Base-by-base conservation (phyloP, 208 protist species). In the Wallacemonas sp. region DNA sequence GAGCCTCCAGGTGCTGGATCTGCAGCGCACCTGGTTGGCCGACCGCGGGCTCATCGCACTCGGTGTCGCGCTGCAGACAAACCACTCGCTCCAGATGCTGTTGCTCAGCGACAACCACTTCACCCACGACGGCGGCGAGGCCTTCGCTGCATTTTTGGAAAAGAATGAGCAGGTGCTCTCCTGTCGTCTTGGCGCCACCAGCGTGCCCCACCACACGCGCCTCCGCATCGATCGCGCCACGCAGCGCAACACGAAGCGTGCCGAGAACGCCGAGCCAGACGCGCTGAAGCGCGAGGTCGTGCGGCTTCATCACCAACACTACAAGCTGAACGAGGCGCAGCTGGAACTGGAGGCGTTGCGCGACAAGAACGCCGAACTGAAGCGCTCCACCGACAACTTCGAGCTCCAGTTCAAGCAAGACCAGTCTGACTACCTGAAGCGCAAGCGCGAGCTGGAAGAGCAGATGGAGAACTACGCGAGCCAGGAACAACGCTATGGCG, bases 321-420 rank as follows among this genome's bases (percentile, higher is more conserved):
- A 94, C 72, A 96, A 96, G 72, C 75, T 96, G 8, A 74, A 91
- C 21, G 92, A 96, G 81, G 86, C 92, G 17, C 75, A 80, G 27
- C 38, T 77, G 21, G 88, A 94, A 76, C 71, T 95, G 44, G 86
- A 92, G 48, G 63, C 70, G 24, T 61, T 92, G 64, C 84, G 75
- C 24, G 70, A 88, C 32, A 83, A 72, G 56, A 89, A 82, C 55
- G 49, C 68, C 14, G 85, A 93, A 26, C 47, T 94, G 19, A 85
- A 93, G 63, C 78, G 84, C 26, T 73, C 85, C 1, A 65, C 66
- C 19, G 92, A 96, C 27, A 68, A 81, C 33, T 83, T 87, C 23
- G 92, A 95, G 48, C 44, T 84, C 70, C 87, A 94, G 77, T 85
- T 83, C 33, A 89, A 87, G 58, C 83, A 90, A 66, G 92, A 94